These are phyloP conservation scores for Pestalotiopsis sp. DNA, from an alignment of 2,329 filamentous ascomycete species.

Conservation along the genomic window DNA sequence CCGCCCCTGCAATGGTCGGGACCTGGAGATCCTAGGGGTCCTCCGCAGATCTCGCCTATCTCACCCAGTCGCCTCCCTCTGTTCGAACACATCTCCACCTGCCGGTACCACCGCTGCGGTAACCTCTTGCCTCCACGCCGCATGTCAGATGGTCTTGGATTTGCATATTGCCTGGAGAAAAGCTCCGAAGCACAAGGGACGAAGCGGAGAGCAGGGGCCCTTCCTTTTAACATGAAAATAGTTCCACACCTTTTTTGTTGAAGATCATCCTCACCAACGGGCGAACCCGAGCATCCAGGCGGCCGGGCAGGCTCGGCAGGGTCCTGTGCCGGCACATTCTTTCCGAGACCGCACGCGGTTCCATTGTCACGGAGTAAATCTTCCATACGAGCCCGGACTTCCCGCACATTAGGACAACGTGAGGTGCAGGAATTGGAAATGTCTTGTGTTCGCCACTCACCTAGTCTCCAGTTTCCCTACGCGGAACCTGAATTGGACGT, in stretches of 20 bases:
- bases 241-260: background rate
- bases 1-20: background rate
- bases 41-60: background rate
- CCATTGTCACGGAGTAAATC: background rate
- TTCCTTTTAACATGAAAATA: background rate
- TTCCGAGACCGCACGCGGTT: background rate
- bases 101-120: background rate
- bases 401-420: background rate
- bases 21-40: background rate
- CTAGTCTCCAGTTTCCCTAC: too few species aligned
- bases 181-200: background rate
- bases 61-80: background rate
- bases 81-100: background rate
- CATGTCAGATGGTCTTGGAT: background rate
- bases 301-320: too few species aligned
- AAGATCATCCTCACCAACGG: background rate
- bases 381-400: background rate
- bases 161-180: background rate
- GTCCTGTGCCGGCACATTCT: background rate
- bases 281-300: background rate
- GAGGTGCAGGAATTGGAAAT: background rate
- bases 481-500: too few species aligned
- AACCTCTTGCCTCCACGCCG: background rate
- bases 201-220: background rate
- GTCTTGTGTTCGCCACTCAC: too few species aligned